These are phyloP conservation scores for Crucibulum laeve DNA, from an alignment of 768 basidiomycete genomes.

Conservation along the genomic window DNA sequence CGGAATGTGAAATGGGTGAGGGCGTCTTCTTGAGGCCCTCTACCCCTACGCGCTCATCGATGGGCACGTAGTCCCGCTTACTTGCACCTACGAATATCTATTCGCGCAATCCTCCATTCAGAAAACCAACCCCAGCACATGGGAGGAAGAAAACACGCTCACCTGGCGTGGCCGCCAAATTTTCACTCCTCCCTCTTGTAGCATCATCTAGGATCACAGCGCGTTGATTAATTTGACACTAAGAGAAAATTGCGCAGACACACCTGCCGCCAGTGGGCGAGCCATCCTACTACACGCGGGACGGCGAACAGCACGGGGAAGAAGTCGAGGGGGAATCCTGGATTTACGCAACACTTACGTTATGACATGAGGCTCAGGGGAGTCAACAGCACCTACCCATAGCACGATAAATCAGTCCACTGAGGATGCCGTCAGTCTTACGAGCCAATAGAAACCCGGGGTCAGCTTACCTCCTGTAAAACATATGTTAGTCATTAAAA, in stretches of 20 bases:
- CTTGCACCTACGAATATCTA: constrained; percentile 77
- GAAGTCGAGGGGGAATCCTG: constrained; percentile 90
- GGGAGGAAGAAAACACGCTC: constrained; percentile 14
- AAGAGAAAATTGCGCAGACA: constrained; percentile 3
- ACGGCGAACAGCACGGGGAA: constrained; percentile 94
- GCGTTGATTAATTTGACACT: constrained; percentile 2
- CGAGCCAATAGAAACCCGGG: constrained; percentile 2
- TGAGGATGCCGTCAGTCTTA: constrained; percentile 19
- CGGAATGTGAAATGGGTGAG: constrained; percentile 64
- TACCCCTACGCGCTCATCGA: constrained; percentile 54
- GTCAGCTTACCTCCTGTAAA: constrained; percentile 49
- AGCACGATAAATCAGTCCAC: constrained; percentile 86
- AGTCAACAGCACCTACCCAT: constrained; percentile 56
- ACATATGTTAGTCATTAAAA: constrained; percentile 9
- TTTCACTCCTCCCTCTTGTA: constrained; percentile 84
- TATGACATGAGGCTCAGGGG: not conserved
- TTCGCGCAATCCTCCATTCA: constrained; percentile 1
- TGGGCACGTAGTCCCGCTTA: constrained; percentile 70
- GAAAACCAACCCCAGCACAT: constrained; percentile 6
- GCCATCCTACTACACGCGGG: constrained; percentile 89
- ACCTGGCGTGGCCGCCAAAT: constrained; percentile 91
- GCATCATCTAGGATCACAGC: constrained; percentile 67
- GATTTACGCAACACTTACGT: constrained; percentile 2
- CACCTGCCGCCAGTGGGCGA: constrained; percentile 89
- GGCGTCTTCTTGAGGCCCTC: constrained; percentile 57